Conservation (phyloP, 106 monocot genomes). For the Triglochin maritima region DNA sequence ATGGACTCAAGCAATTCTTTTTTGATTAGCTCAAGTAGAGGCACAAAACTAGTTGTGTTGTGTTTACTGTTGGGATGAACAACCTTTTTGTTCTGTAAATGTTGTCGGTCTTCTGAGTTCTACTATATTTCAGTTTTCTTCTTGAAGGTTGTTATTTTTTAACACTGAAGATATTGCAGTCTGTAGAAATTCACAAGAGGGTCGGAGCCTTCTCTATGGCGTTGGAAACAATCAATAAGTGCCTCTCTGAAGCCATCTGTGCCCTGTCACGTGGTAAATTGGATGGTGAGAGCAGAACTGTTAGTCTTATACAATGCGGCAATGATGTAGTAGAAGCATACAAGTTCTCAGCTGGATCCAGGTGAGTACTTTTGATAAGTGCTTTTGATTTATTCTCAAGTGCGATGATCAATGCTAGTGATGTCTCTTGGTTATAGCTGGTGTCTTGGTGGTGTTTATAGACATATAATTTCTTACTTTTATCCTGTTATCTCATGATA, state of each 20-base stretch:
- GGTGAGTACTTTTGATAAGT: conserved; percentile 26
- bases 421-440: background rate
- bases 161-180: conserved; percentile 31
- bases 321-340: conserved; percentile 72
- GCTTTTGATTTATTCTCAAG: background rate
- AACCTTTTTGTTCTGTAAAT: too few relatives aligned
- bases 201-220: conserved; percentile 93
- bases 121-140: conserved; percentile 7
- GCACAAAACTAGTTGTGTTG: too few relatives aligned
- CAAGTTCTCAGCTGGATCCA: conserved; percentile 61
- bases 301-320: conserved; percentile 70
- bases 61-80: too few relatives aligned
- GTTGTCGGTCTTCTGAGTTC: background rate
- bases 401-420: background rate
- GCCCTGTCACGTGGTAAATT: conserved; percentile 68
- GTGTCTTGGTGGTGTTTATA: background rate
- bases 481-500: too few relatives aligned
- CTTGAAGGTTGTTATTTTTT: background rate
- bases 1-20: too few relatives aligned
- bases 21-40: too few relatives aligned
- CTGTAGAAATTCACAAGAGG: conserved; percentile 87
- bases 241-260: conserved; percentile 89
- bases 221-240: conserved; percentile 86
- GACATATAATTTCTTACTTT: too few relatives aligned
- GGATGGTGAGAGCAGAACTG: conserved; percentile 75